Conservation (phyloP, 1,284 basidiomycete species). For the Cutaneotrichosporon sp. region DNA sequence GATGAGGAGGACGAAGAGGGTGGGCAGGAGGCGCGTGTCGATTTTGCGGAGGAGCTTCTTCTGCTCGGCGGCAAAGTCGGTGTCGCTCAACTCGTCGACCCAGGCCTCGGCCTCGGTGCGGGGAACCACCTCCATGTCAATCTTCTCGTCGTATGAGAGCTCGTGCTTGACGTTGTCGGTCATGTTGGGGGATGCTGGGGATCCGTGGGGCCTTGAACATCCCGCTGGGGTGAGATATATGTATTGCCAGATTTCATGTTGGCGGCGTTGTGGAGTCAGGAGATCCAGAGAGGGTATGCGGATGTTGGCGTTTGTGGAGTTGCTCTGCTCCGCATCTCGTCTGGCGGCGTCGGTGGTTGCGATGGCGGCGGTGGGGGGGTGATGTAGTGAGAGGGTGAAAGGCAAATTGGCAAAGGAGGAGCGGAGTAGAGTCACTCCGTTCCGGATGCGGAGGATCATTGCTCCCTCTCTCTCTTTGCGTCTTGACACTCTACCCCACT, state of each 20-base stretch:
- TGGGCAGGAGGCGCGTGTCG: constrained; percentile 28
- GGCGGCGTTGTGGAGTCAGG: background rate
- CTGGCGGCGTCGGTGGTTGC: background rate
- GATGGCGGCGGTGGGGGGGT: background rate
- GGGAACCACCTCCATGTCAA: background rate
- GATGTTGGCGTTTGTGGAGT: background rate
- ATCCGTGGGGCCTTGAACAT: background rate
- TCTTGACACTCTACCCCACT: no score
- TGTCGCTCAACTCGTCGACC: background rate
- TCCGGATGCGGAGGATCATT: background rate
- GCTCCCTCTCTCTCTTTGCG: background rate
- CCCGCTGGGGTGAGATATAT: background rate
- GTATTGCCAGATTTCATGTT: background rate
- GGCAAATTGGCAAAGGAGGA: background rate
- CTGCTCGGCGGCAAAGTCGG: background rate
- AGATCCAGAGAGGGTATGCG: background rate
- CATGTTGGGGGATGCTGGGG: background rate
- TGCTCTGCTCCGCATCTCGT: constrained; percentile 2
- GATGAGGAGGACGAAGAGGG: constrained; percentile 38
- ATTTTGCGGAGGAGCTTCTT: constrained; percentile 14
- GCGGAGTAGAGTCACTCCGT: background rate
- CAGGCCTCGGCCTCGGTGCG: background rate
- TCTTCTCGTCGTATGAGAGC: background rate
- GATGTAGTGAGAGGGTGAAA: background rate
- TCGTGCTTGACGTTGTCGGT: background rate